Evolutionary conservation across 495 filamentous ascomycete species (phyloP).

Genomic region (Alectoria sarmentosa): DNA sequence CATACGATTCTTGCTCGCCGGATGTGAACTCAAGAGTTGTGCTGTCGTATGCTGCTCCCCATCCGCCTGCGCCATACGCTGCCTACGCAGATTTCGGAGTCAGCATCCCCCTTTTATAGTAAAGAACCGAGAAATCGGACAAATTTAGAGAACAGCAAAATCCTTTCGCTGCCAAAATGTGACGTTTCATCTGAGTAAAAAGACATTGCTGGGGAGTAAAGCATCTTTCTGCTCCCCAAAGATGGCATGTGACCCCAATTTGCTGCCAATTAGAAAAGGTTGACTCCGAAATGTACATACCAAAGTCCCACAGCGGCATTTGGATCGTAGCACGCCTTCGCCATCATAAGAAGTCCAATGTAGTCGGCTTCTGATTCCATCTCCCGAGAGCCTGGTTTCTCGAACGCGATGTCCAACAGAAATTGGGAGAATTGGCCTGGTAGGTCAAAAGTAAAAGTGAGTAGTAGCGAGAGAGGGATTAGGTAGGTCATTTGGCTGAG

Average conservation of each 20-base stretch:
- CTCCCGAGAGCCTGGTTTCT: constrained; percentile 63
- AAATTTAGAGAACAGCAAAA: too few relatives aligned
- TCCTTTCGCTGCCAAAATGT: too few relatives aligned
- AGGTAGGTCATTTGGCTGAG: constrained; percentile 58
- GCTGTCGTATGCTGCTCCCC: constrained; percentile 52
- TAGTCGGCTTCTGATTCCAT: constrained; percentile 73
- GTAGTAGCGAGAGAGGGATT: constrained; percentile 43
- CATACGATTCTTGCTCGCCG: constrained; percentile 16
- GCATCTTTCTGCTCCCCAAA: too few relatives aligned
- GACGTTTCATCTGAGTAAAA: too few relatives aligned
- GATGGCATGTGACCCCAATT: too few relatives aligned
- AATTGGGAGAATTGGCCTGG: constrained; percentile 38
- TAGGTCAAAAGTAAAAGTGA: constrained; percentile 46
- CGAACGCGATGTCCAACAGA: constrained; percentile 55
- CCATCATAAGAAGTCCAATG: constrained; percentile 74
- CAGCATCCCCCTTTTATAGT: too few relatives aligned
- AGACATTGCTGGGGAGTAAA: too few relatives aligned
- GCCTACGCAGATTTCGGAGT: too few relatives aligned
- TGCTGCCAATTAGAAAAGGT: too few relatives aligned
- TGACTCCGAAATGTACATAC: too few relatives aligned
- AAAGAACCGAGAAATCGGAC: too few relatives aligned
- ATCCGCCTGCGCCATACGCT: constrained; percentile 63
- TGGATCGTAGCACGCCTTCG: constrained; percentile 65
- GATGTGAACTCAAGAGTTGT: constrained; percentile 53
- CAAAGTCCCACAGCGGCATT: constrained; percentile 65